phyloP scores from a whole-genome alignment of 441 rosid species.

The Geranium incanum region DNA sequence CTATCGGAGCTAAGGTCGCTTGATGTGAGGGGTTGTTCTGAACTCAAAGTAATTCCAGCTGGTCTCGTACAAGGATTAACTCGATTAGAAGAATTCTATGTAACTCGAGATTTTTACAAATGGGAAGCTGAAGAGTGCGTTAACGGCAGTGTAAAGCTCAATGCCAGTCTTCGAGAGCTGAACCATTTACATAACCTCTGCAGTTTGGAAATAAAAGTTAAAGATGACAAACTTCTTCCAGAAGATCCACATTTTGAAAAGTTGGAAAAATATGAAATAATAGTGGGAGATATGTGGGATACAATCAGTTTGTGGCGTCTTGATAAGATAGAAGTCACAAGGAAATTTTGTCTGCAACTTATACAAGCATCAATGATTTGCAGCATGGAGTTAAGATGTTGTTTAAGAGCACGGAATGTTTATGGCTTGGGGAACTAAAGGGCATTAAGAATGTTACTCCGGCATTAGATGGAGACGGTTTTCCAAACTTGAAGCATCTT shows the following conservation, averaged over 20 bases:
- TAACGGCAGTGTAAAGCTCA: background rate
- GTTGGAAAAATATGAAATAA: background rate
- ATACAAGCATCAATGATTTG: background rate
- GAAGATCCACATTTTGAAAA: background rate
- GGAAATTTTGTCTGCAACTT: slow-evolving; percentile 1
- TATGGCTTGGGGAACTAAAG: slow-evolving; percentile 18
- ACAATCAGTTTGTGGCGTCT: background rate
- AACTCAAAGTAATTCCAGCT: slow-evolving; percentile 4
- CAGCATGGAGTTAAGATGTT: slow-evolving; percentile 8
- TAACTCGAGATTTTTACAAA: background rate
- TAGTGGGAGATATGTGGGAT: background rate
- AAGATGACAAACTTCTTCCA: background rate
- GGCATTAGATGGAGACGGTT: slow-evolving; percentile 17
- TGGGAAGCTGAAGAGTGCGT: background rate
- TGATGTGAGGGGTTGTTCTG: slow-evolving; percentile 6
- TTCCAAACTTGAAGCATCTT: slow-evolving; percentile 17
- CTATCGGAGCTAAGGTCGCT: slow-evolving; percentile 2
- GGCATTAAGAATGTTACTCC: background rate
- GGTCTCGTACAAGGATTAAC: background rate
- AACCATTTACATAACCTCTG: slow-evolving; percentile 3
- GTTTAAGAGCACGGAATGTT: slow-evolving; percentile 21
- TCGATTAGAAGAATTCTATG: background rate
- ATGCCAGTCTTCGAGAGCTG: slow-evolving; percentile 10
- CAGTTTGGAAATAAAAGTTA: background rate
- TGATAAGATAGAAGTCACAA: background rate